Conservation (phyloP, 148 eudicot genomes). For the Rhododendron griersonianum region DNA sequence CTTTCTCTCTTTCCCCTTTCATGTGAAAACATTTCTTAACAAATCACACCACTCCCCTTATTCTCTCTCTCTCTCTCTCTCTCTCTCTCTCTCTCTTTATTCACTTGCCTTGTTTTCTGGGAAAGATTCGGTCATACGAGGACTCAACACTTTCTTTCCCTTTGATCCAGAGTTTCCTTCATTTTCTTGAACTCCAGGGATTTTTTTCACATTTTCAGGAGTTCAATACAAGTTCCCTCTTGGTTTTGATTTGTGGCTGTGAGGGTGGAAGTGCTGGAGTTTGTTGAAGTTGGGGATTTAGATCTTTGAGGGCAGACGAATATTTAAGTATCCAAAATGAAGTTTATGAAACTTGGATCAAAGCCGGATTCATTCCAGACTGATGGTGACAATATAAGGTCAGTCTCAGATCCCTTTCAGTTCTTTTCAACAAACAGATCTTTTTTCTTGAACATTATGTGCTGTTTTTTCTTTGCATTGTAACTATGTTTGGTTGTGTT, state of each 20-base stretch:
- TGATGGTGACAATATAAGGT: conserved; percentile 79
- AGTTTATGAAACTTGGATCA: conserved; percentile 93
- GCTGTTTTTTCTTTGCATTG: conserved; percentile 13
- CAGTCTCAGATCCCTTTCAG: background rate
- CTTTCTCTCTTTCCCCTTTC: conserved; percentile 16
- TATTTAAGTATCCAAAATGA: conserved; percentile 42
- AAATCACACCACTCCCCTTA: background rate
- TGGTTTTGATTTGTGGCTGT: conserved; percentile 1
- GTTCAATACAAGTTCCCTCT: background rate
- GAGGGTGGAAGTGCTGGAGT: conserved; percentile 11
- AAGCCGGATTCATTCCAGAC: conserved; percentile 77
- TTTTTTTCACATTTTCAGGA: background rate
- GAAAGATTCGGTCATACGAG: conserved; percentile 17
- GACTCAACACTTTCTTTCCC: background rate
- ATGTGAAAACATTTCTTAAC: conserved; percentile 7
- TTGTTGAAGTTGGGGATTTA: background rate
- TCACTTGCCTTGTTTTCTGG: conserved; percentile 14
- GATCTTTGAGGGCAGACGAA: conserved; percentile 1
- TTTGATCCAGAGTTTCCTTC: background rate
- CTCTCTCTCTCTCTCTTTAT: conserved; percentile 2
- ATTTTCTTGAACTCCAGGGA: background rate
- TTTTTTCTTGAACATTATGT: background rate
- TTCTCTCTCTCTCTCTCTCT: background rate
- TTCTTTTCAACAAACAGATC: background rate
- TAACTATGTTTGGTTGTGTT: background rate